These are phyloP conservation scores for Triticum timopheevii DNA, from an alignment of 176 grass and related monocot genomes.

Conservation along the genomic window DNA sequence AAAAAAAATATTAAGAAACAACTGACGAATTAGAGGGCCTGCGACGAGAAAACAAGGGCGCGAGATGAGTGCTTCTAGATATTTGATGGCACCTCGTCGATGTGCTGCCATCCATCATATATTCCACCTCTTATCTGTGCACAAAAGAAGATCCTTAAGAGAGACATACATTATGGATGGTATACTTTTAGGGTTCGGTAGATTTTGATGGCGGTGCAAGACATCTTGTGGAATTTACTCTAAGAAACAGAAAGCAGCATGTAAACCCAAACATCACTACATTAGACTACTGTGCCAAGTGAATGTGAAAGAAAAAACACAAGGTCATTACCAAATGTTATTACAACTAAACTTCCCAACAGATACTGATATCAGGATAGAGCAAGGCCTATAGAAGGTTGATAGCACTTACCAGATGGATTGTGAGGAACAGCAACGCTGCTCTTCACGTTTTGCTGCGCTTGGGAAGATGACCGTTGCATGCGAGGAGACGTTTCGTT, in stretches of 20 bases:
- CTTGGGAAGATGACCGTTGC: slow-evolving; percentile 79
- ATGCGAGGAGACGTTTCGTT: slow-evolving; percentile 84
- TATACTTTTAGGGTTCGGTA: background rate
- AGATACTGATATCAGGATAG: too few relatives aligned
- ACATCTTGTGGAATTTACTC: background rate
- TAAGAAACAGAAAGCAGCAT: background rate
- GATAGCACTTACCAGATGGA: slow-evolving; percentile 59
- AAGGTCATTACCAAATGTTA: too few relatives aligned
- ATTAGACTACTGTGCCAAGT: background rate
- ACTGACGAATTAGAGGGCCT: slow-evolving; percentile 35
- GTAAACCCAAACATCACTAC: background rate
- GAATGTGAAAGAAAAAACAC: background rate
- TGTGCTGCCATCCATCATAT: slow-evolving; percentile 47
- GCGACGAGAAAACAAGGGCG: slow-evolving; percentile 3
- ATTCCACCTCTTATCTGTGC: slow-evolving; percentile 86
- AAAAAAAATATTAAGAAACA: slow-evolving; percentile 21
- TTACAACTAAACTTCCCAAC: too few relatives aligned
- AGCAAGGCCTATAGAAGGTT: background rate
- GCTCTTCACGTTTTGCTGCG: slow-evolving; percentile 63
- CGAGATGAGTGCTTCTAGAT: slow-evolving; percentile 29
- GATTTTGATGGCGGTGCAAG: background rate
- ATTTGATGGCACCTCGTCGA: slow-evolving; percentile 22
- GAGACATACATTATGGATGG: background rate
- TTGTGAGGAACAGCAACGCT: slow-evolving; percentile 50
- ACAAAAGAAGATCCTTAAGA: background rate